A percentile compares a stretch with the other conserved stretches of the same genome.
Evolutionary conservation across 805 yeast genomes (phyloP).

Genomic region (Komagataella phaffii): DNA sequence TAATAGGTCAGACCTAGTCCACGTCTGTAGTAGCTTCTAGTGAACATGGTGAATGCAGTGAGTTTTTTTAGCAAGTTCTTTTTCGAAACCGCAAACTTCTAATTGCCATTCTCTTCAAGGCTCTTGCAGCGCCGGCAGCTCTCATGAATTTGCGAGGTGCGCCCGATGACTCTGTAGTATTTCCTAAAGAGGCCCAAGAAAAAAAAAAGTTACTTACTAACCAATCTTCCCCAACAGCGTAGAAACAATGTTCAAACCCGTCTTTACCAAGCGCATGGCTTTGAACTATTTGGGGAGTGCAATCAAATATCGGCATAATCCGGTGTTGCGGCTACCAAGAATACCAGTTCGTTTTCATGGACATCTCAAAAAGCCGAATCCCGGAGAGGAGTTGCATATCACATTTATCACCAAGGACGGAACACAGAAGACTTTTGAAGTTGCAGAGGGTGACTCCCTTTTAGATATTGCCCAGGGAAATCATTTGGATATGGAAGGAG

Average conservation of each 20-base stretch:
- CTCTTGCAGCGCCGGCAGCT: neutral
- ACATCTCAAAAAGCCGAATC: conserved; percentile 78
- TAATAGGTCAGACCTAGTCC: too few relatives aligned
- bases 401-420: conserved; percentile 93
- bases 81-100: neutral
- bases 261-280: neutral
- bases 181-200: neutral
- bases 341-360: conserved; percentile 40
- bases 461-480: conserved; percentile 92
- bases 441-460: conserved; percentile 81
- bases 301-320: neutral
- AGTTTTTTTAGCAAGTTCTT: neutral
- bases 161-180: neutral
- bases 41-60: neutral
- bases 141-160: neutral
- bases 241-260: neutral
- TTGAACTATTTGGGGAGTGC: neutral
- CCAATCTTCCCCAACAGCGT: neutral
- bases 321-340: conserved; percentile 5
- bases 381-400: conserved; percentile 82
- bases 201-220: neutral
- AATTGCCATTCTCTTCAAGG: neutral
- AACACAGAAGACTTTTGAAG: conserved; percentile 67
- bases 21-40: neutral
- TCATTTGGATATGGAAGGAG: conserved; percentile 89